Evolutionary conservation across 2,329 filamentous ascomycete genomes (phyloP).

Genomic region (Aspergillus sp.): DNA sequence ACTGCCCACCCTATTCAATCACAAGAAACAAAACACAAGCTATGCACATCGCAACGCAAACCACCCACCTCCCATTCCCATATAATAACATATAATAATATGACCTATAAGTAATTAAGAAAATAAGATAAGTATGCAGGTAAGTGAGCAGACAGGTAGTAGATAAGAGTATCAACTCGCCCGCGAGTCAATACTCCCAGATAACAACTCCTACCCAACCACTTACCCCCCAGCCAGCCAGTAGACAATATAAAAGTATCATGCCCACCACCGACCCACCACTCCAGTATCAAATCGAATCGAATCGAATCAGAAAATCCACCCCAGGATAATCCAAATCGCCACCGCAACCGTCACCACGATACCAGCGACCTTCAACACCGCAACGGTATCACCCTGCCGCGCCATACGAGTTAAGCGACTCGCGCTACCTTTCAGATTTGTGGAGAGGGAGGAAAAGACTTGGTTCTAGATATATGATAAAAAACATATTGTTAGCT

Average conservation of each 20-base stretch:
- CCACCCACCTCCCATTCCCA: too few relatives aligned
- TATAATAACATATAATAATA: too few relatives aligned
- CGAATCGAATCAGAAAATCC: slow-evolving; percentile 54
- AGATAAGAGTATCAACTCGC: too few relatives aligned
- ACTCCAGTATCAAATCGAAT: background rate
- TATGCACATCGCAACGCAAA: too few relatives aligned
- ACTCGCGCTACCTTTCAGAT: slow-evolving; percentile 78
- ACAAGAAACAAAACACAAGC: too few relatives aligned
- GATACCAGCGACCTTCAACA: slow-evolving; percentile 85
- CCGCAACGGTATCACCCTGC: slow-evolving; percentile 84
- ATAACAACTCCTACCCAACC: background rate
- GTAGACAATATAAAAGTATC: background rate
- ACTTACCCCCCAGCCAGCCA: background rate
- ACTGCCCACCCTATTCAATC: too few relatives aligned
- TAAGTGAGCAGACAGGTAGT: too few relatives aligned
- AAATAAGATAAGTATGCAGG: too few relatives aligned
- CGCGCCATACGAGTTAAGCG: slow-evolving; percentile 88
- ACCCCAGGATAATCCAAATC: slow-evolving; percentile 70
- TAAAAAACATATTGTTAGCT: too few relatives aligned
- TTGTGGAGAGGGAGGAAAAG: slow-evolving; percentile 82
- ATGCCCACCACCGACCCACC: background rate
- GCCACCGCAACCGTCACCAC: slow-evolving; percentile 71
- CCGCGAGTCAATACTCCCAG: too few relatives aligned
- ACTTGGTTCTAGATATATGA: slow-evolving; percentile 68
- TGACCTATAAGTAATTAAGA: too few relatives aligned